Evolutionary conservation across 805 yeast genomes (phyloP), one percentile per base, ranked within the genome.

Genomic region (Candida orba): DNA sequence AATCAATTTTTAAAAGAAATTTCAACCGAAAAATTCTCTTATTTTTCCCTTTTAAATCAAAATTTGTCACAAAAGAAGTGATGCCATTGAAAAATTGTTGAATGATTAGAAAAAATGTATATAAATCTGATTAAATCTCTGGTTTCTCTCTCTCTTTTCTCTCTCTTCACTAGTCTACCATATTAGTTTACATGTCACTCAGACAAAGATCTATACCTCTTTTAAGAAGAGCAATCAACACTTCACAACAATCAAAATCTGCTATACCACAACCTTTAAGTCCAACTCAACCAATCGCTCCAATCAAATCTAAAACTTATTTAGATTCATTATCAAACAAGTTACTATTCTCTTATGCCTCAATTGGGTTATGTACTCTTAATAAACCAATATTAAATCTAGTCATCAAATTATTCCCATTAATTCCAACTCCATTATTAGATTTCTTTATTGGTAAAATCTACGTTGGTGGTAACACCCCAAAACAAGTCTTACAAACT

Each of bases 401-500:
- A 8, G 81, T 79, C 39, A 80, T 83, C 54, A 79, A 74, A 52
- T 36, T 75, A 7, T 85, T 84, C 65, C 95, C 95, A 3, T 78
- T 73, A 50, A 75, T 82, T 12, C 98, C 98, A 18, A 68, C 83
- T 52, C 71, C 76, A 48, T 42, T 88, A 35, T 73, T 90, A 49
- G 85, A 80, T 64, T 64, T 76, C 34, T 70, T 88, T 49, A 86
- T 90, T 15, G 89, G 85, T 61, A 83, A 83, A 47, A 73, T 86
- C 48, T 90, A 91, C 66, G 84, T 95, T 60, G 98, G 98, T 34
- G 98, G 98, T 45, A 91, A 85, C 54, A 78, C 75, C 47, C 73
- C 82, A 43, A 63, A 64, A 10, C 84, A 89, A 51, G 93, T 90
- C 13, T 69, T 77, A 42, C 61, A 69, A 43, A 84, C 95, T 4